Evolutionary conservation across 371 early-diverging fungal species (phyloP), one percentile per base, ranked within the genome.

Genomic region (Zychaea mexicana): DNA sequence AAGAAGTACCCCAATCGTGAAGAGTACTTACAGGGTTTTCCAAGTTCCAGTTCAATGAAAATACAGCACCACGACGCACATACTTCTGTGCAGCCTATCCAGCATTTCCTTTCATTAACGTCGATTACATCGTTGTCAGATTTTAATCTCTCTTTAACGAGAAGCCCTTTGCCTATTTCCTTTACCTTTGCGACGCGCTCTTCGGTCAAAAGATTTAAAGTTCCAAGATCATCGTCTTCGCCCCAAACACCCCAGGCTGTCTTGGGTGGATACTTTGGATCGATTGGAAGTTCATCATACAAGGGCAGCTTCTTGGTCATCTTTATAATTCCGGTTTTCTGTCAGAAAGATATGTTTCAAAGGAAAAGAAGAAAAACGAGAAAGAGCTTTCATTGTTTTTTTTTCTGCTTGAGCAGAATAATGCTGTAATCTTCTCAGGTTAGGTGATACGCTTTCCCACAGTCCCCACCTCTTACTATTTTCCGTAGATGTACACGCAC

Each of bases 201-300:
- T 49, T 68, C 61, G 1, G 76, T 81, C 47, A 81, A 46, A 0
- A 73, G 32, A 31, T 81, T 81, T 28, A 81, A 57, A 27, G 81
- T 78, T n/a, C 81, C 81, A 19, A 72, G 59, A n/a, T 78, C 71
- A 42, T 81, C 81, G 28, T 80, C 76, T 39, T 77, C 66, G 1
- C 81, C 81, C 72, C 75, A 80, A 2, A 80, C 22, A 36, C 81
- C 81, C 81, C 81, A 80, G 12, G 81, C 75, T 3, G 78, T 69
- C 2, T 57, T 38, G 9, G 56, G 52, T 3, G 68, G 68, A 39
- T 67, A 67, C 26, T 61, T 65, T 7, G 66, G 62, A 49, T 68
- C 63, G 36, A 71, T 65, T 49, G 72, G 68, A 19, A 71, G 32
- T 46, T 71, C 61, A 19, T 71, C 62, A 26, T 68, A 71, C 1